Percentiles rank a stretch among this genome's conserved stretches.
Conservation (phyloP, 1,284 basidiomycete genomes). For the Thecaphora frezii region DNA sequence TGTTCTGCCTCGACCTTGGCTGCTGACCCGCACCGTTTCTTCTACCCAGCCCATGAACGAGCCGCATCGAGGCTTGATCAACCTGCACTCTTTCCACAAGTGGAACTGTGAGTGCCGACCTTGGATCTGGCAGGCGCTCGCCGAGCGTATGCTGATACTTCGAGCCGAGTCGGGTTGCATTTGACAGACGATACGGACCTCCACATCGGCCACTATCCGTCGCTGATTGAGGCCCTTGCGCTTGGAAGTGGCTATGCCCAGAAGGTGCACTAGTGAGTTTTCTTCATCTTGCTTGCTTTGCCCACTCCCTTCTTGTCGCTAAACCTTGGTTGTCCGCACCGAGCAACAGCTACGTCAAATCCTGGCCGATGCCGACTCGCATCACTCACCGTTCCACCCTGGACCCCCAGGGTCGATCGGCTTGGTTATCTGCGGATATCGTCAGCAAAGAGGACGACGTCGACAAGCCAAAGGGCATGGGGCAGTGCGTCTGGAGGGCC, state of each 20-base stretch:
- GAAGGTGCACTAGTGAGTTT: conserved; percentile 63
- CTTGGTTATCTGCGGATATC: conserved; percentile 25
- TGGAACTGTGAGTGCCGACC: conserved; percentile 65
- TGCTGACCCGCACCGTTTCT: too few species aligned
- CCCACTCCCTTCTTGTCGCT: not conserved
- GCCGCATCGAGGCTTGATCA: conserved; percentile 89
- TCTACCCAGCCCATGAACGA: conserved; percentile 73
- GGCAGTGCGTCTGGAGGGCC: conserved; percentile 77
- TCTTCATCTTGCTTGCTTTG: not conserved
- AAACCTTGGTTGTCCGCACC: not conserved
- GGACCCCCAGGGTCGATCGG: conserved; percentile 39
- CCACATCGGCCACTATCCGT: conserved; percentile 73
- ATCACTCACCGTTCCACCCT: conserved; percentile 37
- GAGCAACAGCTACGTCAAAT: conserved; percentile 48
- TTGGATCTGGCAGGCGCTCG: too few species aligned
- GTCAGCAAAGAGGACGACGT: not conserved
- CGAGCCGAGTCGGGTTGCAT: not conserved
- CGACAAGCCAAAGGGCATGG: conserved; percentile 7
- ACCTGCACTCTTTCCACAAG: conserved; percentile 75
- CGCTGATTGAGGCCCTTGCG: conserved; percentile 52
- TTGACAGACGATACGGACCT: conserved; percentile 81
- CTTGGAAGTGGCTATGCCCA: conserved; percentile 45
- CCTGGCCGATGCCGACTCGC: conserved; percentile 54
- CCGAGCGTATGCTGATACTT: not conserved
- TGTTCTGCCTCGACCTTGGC: too few species aligned